Percentiles rank a stretch among this genome's conserved stretches.
Evolutionary conservation across 306 rosid genomes (phyloP).

Genomic region (Lathyrus aphaca): DNA sequence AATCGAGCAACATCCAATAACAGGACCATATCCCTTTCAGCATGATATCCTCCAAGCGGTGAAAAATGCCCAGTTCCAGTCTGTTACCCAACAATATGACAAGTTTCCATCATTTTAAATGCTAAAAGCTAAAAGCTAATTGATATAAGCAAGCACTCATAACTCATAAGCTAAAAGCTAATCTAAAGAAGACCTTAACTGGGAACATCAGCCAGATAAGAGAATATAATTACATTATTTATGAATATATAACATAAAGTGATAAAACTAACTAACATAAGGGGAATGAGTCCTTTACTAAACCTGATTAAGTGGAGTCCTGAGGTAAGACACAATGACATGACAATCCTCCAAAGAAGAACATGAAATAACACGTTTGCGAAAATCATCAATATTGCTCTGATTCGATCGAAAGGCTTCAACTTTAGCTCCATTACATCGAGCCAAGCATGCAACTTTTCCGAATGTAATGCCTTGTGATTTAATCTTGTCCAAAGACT

Average conservation of each 20-base stretch:
- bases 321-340: conserved; percentile 69
- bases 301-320: conserved; percentile 78
- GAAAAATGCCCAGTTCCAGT: conserved; percentile 95
- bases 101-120: conserved; percentile 20
- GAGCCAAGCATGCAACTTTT: conserved; percentile 88
- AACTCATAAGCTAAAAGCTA: not conserved
- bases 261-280: conserved; percentile 1
- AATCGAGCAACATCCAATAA: conserved; percentile 95
- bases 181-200: not conserved
- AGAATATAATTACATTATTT: not conserved
- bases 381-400: conserved; percentile 62
- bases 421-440: conserved; percentile 85
- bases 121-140: too few species aligned
- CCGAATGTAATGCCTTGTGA: conserved; percentile 85
- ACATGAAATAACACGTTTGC: conserved; percentile 52
- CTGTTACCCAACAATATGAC: conserved; percentile 51
- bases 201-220: conserved; percentile 9
- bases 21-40: conserved; percentile 82
- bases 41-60: conserved; percentile 89
- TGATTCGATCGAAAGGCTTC: conserved; percentile 62
- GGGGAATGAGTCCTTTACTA: conserved; percentile 24
- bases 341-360: conserved; percentile 67
- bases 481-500: conserved; percentile 69
- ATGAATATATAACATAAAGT: not conserved
- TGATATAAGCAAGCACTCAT: not conserved